Percentiles rank a stretch among this genome's conserved stretches.
Evolutionary conservation across 2,329 filamentous ascomycete genomes (phyloP).

Genomic region (Pseudogymnoascus sp.): DNA sequence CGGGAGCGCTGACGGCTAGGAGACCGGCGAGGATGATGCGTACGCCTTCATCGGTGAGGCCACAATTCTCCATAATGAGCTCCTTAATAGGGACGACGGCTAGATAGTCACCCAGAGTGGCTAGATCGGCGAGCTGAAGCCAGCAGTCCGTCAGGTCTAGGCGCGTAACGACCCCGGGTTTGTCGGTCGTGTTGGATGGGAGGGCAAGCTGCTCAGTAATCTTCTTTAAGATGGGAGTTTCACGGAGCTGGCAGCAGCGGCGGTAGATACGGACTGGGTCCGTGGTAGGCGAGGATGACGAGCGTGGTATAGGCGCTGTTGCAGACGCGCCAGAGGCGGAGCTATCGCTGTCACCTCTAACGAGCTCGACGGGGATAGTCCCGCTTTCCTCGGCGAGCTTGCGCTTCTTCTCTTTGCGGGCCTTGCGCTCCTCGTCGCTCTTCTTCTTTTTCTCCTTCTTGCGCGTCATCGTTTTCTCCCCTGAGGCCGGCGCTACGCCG

Average conservation of each 20-base stretch:
- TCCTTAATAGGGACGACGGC: conserved; percentile 88
- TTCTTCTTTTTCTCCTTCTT: conserved; percentile 97
- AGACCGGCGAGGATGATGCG: conserved; percentile 82
- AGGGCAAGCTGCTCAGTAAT: conserved; percentile 82
- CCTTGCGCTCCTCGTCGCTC: conserved; percentile 86
- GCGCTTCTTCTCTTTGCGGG: conserved; percentile 82
- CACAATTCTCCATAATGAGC: conserved; percentile 79
- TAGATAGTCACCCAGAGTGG: conserved; percentile 88
- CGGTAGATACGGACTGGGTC: conserved; percentile 91
- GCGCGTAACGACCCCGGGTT: conserved; percentile 71
- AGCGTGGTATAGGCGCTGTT: conserved; percentile 37
- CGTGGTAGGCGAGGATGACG: conserved; percentile 70
- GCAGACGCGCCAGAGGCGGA: conserved; percentile 35
- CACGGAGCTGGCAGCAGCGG: conserved; percentile 86
- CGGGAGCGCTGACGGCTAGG: conserved; percentile 67
- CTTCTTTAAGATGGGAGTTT: conserved; percentile 86
- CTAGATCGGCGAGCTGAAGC: conserved; percentile 73
- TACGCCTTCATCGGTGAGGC: conserved; percentile 78
- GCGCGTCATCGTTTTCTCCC: conserved; percentile 43
- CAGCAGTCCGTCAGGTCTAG: conserved; percentile 80
- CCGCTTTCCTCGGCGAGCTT: conserved; percentile 83
- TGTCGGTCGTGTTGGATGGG: conserved; percentile 55
- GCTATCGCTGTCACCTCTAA: conserved; percentile 58
- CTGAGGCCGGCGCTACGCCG: conserved; percentile 14
- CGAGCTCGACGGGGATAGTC: conserved; percentile 75